Percentiles rank a stretch among this genome's conserved stretches.
These are phyloP conservation scores for Beauveria scarabaeidicola DNA, from an alignment of 2,329 filamentous ascomycete genomes.

Conservation along the genomic window DNA sequence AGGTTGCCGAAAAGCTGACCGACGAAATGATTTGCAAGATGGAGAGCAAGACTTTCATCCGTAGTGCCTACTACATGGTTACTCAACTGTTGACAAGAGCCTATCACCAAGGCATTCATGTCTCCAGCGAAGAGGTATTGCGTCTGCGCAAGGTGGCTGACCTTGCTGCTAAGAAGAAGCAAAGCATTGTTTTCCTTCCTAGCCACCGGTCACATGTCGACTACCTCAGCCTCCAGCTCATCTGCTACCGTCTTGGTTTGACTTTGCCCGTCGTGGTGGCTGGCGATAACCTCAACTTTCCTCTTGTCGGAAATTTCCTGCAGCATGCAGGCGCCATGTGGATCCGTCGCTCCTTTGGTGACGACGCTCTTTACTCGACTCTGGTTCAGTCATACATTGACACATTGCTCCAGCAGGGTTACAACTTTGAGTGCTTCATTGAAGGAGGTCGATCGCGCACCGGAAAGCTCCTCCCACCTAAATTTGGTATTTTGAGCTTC, in stretches of 20 bases:
- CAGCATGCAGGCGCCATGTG: constrained; percentile 97
- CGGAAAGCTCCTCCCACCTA: constrained; percentile 85
- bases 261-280: constrained; percentile 86
- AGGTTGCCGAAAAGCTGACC: constrained; percentile 79
- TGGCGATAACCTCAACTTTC: constrained; percentile 94
- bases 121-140: constrained; percentile 88
- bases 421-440: constrained; percentile 95
- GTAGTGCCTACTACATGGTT: constrained; percentile 79
- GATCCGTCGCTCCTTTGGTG: constrained; percentile 86
- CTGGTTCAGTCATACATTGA: constrained; percentile 97
- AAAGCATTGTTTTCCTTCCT: constrained; percentile 91
- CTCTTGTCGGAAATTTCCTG: constrained; percentile 77
- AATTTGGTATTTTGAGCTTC: constrained; percentile 91
- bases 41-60: constrained; percentile 87
- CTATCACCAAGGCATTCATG: constrained; percentile 95
- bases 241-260: constrained; percentile 88
- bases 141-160: constrained; percentile 74
- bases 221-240: constrained; percentile 88
- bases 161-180: constrained; percentile 74
- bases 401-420: constrained; percentile 79
- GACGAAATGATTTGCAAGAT: constrained; percentile 99
- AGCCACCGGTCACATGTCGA: constrained; percentile 94
- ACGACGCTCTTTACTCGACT: constrained; percentile 82
- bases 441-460: constrained; percentile 90
- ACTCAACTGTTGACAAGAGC: constrained; percentile 86